Evolutionary conservation across 495 filamentous ascomycete species (phyloP).

Genomic region (Staphylotrichum tortipilum): DNA sequence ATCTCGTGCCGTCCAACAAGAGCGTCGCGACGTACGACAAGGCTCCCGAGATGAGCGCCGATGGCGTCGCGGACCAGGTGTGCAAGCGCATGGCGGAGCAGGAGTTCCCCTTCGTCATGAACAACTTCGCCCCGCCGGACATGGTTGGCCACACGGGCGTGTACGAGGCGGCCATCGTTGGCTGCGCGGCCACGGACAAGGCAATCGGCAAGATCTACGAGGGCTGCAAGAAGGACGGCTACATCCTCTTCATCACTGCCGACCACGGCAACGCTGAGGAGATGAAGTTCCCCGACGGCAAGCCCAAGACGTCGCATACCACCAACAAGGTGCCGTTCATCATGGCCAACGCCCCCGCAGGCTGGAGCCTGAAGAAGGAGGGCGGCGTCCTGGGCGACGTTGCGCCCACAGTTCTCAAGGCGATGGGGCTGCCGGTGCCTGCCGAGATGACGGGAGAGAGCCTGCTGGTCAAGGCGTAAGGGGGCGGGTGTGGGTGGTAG

Average conservation of each 20-base stretch:
- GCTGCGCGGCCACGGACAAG: slow-evolving; percentile 75
- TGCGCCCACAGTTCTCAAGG: slow-evolving; percentile 79
- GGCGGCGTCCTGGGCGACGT: slow-evolving; percentile 88
- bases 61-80: slow-evolving; percentile 77
- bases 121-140: slow-evolving; percentile 98
- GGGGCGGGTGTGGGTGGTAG: not conserved
- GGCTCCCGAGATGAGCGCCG: slow-evolving; percentile 93
- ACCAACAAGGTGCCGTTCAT: slow-evolving; percentile 96
- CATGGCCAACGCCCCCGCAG: slow-evolving; percentile 91
- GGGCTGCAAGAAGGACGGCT: slow-evolving; percentile 83
- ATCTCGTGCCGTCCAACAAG: slow-evolving; percentile 55
- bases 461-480: slow-evolving; percentile 65
- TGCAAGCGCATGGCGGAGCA: slow-evolving; percentile 69
- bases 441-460: slow-evolving; percentile 84
- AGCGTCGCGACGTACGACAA: slow-evolving; percentile 92
- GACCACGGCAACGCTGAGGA: slow-evolving; percentile 99
- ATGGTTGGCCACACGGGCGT: slow-evolving; percentile 99
- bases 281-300: slow-evolving; percentile 92
- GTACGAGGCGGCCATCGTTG: slow-evolving; percentile 89
- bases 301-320: slow-evolving; percentile 96
- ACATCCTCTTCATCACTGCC: slow-evolving; percentile 85
- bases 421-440: slow-evolving; percentile 84
- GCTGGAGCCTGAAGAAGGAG: slow-evolving; percentile 77
- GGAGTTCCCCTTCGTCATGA: slow-evolving; percentile 94
- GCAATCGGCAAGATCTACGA: slow-evolving; percentile 89